phyloP scores from a whole-genome alignment of 108 stramenopile species.

The Nitzschia palea region DNA sequence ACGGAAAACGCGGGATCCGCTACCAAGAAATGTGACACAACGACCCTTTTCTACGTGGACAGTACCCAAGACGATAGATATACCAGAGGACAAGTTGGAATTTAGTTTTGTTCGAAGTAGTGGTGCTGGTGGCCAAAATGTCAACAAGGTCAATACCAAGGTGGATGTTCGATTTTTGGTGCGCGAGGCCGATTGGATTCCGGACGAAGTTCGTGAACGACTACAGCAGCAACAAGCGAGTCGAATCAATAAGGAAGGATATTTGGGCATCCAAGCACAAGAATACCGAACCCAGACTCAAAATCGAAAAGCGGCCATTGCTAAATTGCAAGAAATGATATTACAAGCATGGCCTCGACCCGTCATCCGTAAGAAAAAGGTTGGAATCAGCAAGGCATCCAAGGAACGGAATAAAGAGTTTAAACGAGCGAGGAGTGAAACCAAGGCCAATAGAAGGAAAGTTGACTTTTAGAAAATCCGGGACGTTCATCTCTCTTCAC shows the following conservation, averaged over 20 bases:
- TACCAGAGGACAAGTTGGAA: constrained; percentile 64
- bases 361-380: constrained; percentile 67
- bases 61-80: constrained; percentile 59
- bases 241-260: constrained; percentile 85
- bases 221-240: constrained; percentile 68
- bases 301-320: constrained; percentile 78
- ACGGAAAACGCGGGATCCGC: too few species aligned
- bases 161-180: constrained; percentile 88
- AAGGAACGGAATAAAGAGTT: constrained; percentile 66
- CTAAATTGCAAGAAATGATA: constrained; percentile 73
- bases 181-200: constrained; percentile 70
- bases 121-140: constrained; percentile 86
- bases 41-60: constrained; percentile 57
- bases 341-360: constrained; percentile 69
- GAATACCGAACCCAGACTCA: constrained; percentile 85
- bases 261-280: constrained; percentile 66
- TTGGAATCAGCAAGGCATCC: constrained; percentile 54
- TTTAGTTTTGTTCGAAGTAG: constrained; percentile 54
- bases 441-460: constrained; percentile 23
- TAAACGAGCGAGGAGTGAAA: constrained; percentile 57
- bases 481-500: too few species aligned
- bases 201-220: constrained; percentile 76
- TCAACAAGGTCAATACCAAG: constrained; percentile 69
- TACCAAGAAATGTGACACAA: too few species aligned
- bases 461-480: constrained; percentile 17